Evolutionary conservation across 1,139 yeast genomes (phyloP).

Genomic region (Candida sanyaensis): DNA sequence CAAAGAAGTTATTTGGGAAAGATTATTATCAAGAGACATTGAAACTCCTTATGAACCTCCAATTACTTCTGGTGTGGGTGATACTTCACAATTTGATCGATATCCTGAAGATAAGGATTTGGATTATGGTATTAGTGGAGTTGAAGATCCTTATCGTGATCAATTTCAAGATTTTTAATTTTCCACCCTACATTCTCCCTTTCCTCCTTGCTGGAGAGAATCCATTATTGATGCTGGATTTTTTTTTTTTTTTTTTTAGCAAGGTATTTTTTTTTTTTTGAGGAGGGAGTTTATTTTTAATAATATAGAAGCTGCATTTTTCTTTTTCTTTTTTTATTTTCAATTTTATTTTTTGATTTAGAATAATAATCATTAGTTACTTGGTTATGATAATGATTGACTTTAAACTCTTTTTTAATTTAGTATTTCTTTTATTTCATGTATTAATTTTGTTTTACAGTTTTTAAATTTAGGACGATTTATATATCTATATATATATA

Average conservation of each 20-base stretch:
- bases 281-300: too few species aligned
- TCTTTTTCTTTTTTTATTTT: neutral
- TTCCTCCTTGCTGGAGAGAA: too few species aligned
- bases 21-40: slow-evolving; percentile 79
- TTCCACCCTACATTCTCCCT: too few species aligned
- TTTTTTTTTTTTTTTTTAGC: too few species aligned
- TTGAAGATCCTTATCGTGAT: slow-evolving; percentile 74
- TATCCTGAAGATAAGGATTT: slow-evolving; percentile 88
- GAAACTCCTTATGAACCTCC: slow-evolving; percentile 99
- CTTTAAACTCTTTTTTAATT: neutral
- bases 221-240: too few species aligned
- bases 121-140: slow-evolving; percentile 78
- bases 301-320: neutral
- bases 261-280: too few species aligned
- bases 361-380: too few species aligned
- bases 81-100: slow-evolving; percentile 87
- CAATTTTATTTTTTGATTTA: neutral
- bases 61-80: slow-evolving; percentile 95
- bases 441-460: neutral
- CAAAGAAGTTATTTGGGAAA: slow-evolving; percentile 94
- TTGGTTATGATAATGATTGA: neutral
- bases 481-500: slow-evolving; percentile 1
- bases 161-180: slow-evolving; percentile 72
- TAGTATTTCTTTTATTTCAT: neutral
- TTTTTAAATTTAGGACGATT: neutral